phyloP scores from a whole-genome alignment of 176 grass and related monocot genomes.

The Tillandsia fasciculata region DNA sequence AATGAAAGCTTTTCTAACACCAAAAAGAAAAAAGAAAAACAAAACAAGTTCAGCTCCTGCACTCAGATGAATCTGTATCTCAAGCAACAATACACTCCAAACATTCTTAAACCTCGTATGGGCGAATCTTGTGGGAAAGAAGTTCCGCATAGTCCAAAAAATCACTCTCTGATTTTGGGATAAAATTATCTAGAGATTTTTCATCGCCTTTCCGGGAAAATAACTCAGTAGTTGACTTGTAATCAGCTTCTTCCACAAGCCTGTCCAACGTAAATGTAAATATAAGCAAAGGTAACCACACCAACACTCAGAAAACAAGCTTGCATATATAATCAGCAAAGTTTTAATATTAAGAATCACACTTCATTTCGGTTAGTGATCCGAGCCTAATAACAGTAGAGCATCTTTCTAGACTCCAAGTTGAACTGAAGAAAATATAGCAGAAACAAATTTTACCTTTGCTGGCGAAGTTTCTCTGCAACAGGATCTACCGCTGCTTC shows the following conservation, averaged over 20 bases:
- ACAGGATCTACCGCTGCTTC: constrained; percentile 49
- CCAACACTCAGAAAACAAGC: neutral
- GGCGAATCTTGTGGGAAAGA: constrained; percentile 56
- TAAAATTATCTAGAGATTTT: constrained; percentile 68
- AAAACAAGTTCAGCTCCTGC: constrained; percentile 9
- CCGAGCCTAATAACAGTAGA: neutral
- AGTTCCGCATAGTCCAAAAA: constrained; percentile 72
- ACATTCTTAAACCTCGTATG: constrained; percentile 46
- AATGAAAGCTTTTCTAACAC: constrained; percentile 84
- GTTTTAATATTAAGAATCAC: neutral
- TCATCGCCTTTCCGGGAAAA: constrained; percentile 54
- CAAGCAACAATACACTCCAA: neutral
- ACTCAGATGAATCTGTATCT: neutral
- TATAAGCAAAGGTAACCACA: constrained; percentile 12
- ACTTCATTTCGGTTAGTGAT: neutral
- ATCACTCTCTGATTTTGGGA: constrained; percentile 72
- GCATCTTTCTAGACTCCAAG: constrained; percentile 4
- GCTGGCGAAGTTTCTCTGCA: constrained; percentile 79
- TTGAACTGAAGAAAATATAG: neutral
- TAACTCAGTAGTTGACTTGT: constrained; percentile 68
- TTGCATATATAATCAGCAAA: constrained; percentile 1
- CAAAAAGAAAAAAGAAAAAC: constrained; percentile 1
- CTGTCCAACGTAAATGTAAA: constrained; percentile 14
- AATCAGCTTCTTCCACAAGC: constrained; percentile 83
- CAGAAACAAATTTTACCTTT: constrained; percentile 42